phyloP scores from a whole-genome alignment of 2,329 filamentous ascomycete genomes.

The Neopestalotiopsis clavispora region DNA sequence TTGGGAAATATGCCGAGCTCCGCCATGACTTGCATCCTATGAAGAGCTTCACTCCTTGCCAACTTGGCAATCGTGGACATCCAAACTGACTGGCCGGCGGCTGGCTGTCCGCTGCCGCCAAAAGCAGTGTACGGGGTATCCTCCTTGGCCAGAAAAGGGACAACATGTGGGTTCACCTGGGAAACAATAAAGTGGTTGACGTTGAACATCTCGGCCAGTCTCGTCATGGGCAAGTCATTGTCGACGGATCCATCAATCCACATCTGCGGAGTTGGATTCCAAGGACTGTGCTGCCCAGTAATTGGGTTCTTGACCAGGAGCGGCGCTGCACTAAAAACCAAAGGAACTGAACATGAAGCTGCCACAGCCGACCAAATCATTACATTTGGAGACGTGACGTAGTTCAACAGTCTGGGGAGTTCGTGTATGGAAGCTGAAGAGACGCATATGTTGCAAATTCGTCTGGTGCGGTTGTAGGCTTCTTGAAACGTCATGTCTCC shows the following conservation, averaged over 20 bases:
- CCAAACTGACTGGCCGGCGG: conserved; percentile 58
- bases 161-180: conserved; percentile 93
- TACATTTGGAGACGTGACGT: conserved; percentile 91
- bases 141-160: conserved; percentile 82
- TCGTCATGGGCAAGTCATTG: conserved; percentile 89
- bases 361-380: conserved; percentile 96
- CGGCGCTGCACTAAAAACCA: conserved; percentile 80
- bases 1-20: conserved; percentile 84
- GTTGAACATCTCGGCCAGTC: conserved; percentile 93
- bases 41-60: conserved; percentile 79
- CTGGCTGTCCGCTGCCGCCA: conserved; percentile 29
- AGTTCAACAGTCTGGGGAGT: conserved; percentile 85
- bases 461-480: conserved; percentile 90
- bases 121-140: conserved; percentile 56
- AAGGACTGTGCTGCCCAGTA: conserved; percentile 77
- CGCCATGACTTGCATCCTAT: conserved; percentile 79
- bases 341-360: conserved; percentile 91
- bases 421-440: conserved; percentile 89
- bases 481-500: conserved; percentile 95
- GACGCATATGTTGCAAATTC: conserved; percentile 93
- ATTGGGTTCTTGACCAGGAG: conserved; percentile 84
- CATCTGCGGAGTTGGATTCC: conserved; percentile 83
- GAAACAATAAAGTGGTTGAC: conserved; percentile 98
- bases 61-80: conserved; percentile 71
- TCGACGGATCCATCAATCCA: conserved; percentile 97